phyloP scores from a whole-genome alignment of 495 filamentous ascomycete genomes.

The Pseudevernia furfuracea region DNA sequence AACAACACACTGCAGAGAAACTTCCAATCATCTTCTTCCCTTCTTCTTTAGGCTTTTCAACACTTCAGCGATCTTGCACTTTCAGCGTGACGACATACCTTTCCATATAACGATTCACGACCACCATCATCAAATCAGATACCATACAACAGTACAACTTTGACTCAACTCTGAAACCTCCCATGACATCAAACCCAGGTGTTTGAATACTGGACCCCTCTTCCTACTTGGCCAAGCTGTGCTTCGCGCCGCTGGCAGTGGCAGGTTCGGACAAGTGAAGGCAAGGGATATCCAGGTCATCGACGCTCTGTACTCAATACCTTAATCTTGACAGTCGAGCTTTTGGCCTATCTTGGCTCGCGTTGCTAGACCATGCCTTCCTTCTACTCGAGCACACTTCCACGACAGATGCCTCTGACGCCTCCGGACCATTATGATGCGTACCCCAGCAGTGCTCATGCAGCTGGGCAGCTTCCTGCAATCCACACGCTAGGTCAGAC shows the following conservation, averaged over 20 bases:
- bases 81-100: conserved; percentile 23
- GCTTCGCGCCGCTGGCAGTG: conserved; percentile 7
- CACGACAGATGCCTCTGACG: conserved; percentile 23
- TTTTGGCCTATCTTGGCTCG: conserved; percentile 1
- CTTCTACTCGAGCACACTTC: conserved; percentile 16
- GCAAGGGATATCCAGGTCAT: background rate
- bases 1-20: conserved; percentile 6
- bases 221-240: background rate
- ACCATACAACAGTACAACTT: background rate
- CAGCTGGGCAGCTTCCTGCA: conserved; percentile 8
- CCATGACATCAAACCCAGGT: conserved; percentile 2
- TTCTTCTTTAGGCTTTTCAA: conserved; percentile 7
- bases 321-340: background rate
- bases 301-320: background rate
- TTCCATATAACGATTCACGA: conserved; percentile 10
- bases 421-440: conserved; percentile 23
- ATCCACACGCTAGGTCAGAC: conserved; percentile 5
- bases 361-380: conserved; percentile 22
- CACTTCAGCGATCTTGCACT: conserved; percentile 20
- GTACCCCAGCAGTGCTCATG: conserved; percentile 11
- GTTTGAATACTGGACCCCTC: background rate
- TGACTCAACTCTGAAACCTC: background rate
- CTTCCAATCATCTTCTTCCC: background rate
- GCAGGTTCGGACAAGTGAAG: conserved; percentile 8
- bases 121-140: background rate